Conservation (phyloP, 2,329 filamentous ascomycete genomes). For the Blumeriella jaapii region DNA sequence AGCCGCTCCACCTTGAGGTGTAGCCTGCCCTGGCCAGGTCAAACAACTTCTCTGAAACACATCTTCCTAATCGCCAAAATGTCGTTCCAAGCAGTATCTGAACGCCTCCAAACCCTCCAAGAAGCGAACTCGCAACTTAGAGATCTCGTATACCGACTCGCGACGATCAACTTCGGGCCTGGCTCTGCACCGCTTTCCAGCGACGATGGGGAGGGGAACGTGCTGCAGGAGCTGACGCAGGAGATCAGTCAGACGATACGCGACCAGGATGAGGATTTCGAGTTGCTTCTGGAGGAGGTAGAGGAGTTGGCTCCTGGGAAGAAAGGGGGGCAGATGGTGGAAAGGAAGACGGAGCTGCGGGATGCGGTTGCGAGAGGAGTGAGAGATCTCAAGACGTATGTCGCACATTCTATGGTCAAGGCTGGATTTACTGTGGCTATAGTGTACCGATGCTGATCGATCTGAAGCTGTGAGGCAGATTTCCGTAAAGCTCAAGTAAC, state of each 20-base stretch:
- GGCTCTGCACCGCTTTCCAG: conserved; percentile 41
- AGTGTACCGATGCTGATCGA: neutral
- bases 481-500: conserved; percentile 76
- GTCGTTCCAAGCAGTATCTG: conserved; percentile 50
- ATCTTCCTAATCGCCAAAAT: conserved; percentile 24
- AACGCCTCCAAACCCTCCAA: conserved; percentile 47
- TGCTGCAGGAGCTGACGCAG: conserved; percentile 59
- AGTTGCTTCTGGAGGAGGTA: conserved; percentile 67
- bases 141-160: conserved; percentile 48
- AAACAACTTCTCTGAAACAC: too few relatives aligned
- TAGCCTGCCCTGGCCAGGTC: too few relatives aligned
- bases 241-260: conserved; percentile 74
- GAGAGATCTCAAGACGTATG: conserved; percentile 62
- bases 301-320: too few relatives aligned
- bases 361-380: conserved; percentile 55
- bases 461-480: conserved; percentile 31
- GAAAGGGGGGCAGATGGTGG: too few relatives aligned
- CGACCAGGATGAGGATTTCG: conserved; percentile 72
- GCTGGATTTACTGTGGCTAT: too few relatives aligned
- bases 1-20: too few relatives aligned
- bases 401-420: too few relatives aligned
- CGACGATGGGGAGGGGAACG: conserved; percentile 32
- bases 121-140: conserved; percentile 47
- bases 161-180: conserved; percentile 45
- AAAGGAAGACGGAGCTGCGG: conserved; percentile 43